A percentile compares a stretch with the other conserved stretches of the same genome.
phyloP scores from a whole-genome alignment of 2,329 filamentous ascomycete genomes.

The Curvularia verruculosa region DNA sequence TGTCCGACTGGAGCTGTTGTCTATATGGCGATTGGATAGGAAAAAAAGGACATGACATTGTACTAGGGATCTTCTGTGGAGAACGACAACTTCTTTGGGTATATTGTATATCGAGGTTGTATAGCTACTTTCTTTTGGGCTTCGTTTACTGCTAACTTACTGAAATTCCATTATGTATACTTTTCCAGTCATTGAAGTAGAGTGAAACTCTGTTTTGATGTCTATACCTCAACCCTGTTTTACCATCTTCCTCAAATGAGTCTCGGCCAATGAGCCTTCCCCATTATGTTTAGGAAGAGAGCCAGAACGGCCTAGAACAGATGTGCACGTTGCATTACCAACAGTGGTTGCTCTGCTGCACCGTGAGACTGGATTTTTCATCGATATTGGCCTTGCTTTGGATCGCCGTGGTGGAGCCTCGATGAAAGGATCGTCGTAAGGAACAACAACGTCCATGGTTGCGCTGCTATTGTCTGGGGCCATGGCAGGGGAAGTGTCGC shows the following conservation, averaged over 20 bases:
- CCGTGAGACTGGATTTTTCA: constrained; percentile 8
- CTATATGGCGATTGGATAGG: not conserved
- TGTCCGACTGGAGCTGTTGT: not conserved
- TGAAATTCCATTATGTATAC: not conserved
- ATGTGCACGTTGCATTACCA: not conserved
- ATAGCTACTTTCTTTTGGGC: not conserved
- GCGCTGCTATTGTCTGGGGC: not conserved
- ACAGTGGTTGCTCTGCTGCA: not conserved
- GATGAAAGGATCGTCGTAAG: constrained; percentile 4
- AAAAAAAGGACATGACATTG: not conserved
- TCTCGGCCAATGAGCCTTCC: not conserved
- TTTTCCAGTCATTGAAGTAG: not conserved
- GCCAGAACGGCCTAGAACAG: not conserved
- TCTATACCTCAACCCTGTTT: not conserved
- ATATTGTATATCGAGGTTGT: not conserved
- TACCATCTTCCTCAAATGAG: not conserved
- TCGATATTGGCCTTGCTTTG: constrained; percentile 2
- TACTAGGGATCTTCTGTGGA: not conserved
- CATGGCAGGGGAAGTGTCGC: not conserved
- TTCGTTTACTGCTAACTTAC: not conserved
- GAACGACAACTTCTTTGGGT: not conserved
- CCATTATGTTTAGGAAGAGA: not conserved
- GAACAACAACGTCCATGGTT: not conserved
- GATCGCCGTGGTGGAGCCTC: not conserved
- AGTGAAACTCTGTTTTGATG: not conserved